These are phyloP conservation scores for Linum tenue DNA, from an alignment of 345 rosid genomes.

Conservation along the genomic window DNA sequence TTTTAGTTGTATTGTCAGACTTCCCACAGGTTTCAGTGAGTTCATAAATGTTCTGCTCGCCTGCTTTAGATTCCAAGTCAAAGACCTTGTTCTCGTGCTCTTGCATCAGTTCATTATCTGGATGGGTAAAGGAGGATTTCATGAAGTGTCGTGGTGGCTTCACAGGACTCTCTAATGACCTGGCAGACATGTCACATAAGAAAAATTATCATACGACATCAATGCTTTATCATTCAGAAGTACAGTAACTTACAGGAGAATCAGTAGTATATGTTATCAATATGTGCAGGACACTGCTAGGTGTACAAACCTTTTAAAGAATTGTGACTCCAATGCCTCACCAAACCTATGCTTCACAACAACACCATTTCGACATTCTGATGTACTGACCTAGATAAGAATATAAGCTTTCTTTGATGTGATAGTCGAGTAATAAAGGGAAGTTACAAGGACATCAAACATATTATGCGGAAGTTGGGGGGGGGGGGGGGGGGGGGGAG, in stretches of 20 bases:
- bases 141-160: conserved; percentile 23
- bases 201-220: background rate
- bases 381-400: conserved; percentile 60
- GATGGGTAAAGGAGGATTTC: conserved; percentile 16
- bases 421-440: background rate
- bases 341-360: conserved; percentile 74
- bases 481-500: background rate
- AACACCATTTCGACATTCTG: conserved; percentile 79
- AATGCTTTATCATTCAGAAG: conserved; percentile 5
- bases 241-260: background rate
- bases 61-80: conserved; percentile 29
- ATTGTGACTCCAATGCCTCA: conserved; percentile 65
- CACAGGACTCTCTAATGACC: conserved; percentile 49
- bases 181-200: conserved; percentile 29
- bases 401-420: conserved; percentile 1
- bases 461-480: background rate
- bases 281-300: background rate
- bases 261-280: background rate
- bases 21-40: conserved; percentile 25
- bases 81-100: conserved; percentile 24
- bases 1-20: conserved; percentile 28
- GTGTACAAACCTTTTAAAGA: conserved; percentile 47
- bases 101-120: conserved; percentile 22
- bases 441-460: background rate
- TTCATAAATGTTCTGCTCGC: conserved; percentile 23